Evolutionary conservation across 768 basidiomycete genomes (phyloP).

Genomic region (Suillus paluster): DNA sequence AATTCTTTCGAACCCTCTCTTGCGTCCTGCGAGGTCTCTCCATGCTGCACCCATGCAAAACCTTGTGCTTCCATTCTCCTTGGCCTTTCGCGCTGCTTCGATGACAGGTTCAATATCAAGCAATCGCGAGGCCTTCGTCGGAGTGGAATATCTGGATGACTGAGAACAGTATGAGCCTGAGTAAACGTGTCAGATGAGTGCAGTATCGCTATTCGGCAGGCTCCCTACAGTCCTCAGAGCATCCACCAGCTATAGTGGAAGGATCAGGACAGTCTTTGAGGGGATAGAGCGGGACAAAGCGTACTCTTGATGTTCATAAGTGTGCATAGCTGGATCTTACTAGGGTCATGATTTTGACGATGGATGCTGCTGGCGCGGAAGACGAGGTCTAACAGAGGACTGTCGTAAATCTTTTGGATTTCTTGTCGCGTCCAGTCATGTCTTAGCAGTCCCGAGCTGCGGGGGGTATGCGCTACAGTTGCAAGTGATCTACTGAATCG

Average conservation of each 20-base stretch:
- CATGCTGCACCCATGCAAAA: slow-evolving; percentile 99
- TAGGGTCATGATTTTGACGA: slow-evolving; percentile 83
- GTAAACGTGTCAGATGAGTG: slow-evolving; percentile 9
- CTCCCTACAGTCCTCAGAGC: slow-evolving; percentile 88
- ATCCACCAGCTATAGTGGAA: slow-evolving; percentile 77
- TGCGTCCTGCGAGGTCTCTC: slow-evolving; percentile 92
- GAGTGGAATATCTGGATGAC: slow-evolving; percentile 89
- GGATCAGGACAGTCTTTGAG: slow-evolving; percentile 15
- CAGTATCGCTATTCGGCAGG: slow-evolving; percentile 4
- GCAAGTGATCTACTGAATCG: slow-evolving; percentile 57
- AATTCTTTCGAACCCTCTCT: slow-evolving; percentile 92
- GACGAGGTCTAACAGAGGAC: slow-evolving; percentile 85
- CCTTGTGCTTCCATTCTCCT: slow-evolving; percentile 94
- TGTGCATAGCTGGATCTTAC: slow-evolving; percentile 93
- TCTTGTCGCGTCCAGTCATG: slow-evolving; percentile 79
- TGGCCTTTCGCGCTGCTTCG: slow-evolving; percentile 90
- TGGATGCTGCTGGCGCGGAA: slow-evolving; percentile 87
- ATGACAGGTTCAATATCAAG: slow-evolving; percentile 92
- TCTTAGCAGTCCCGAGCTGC: slow-evolving; percentile 41
- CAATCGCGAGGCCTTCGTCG: slow-evolving; percentile 86
- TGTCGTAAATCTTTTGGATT: slow-evolving; percentile 85
- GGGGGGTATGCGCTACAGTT: slow-evolving; percentile 45
- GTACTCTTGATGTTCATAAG: slow-evolving; percentile 98
- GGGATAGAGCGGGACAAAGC: slow-evolving; percentile 41
- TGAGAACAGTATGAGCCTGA: slow-evolving; percentile 97